Conservation (phyloP, 805 yeast species). For the Cyberlindnera mrakii region DNA sequence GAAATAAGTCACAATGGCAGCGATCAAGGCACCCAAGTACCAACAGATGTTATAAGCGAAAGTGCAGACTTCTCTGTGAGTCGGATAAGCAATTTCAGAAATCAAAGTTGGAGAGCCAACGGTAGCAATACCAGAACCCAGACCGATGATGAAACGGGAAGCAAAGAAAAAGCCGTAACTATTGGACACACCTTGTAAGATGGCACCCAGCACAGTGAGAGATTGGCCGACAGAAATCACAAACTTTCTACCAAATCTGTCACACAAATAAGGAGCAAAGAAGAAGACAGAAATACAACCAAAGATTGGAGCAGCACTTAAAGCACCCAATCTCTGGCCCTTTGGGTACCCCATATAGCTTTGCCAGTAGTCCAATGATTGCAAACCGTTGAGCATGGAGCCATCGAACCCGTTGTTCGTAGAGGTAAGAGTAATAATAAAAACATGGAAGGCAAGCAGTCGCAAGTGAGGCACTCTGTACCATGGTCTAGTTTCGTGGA, state of each 20-base stretch:
- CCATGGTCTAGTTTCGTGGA: constrained; percentile 24
- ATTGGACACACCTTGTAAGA: constrained; percentile 23
- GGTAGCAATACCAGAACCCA: constrained; percentile 32
- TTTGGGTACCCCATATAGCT: constrained; percentile 32
- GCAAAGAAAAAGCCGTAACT: constrained; percentile 21
- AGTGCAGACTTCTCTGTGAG: constrained; percentile 34
- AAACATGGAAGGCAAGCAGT: constrained; percentile 26
- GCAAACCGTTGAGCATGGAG: constrained; percentile 42
- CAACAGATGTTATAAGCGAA: constrained; percentile 43
- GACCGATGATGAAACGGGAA: constrained; percentile 40
- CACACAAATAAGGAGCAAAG: constrained; percentile 27
- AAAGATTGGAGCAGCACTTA: constrained; percentile 34
- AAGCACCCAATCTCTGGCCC: constrained; percentile 33
- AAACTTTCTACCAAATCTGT: constrained; percentile 36
- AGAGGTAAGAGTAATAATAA: constrained; percentile 39
- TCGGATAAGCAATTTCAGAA: constrained; percentile 45
- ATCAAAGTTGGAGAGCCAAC: constrained; percentile 44
- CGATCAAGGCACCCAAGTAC: constrained; percentile 48
- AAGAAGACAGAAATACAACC: constrained; percentile 32
- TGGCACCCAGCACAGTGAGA: constrained; percentile 17
- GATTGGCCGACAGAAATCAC: constrained; percentile 14
- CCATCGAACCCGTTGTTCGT: constrained; percentile 43
- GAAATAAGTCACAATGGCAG: constrained; percentile 21
- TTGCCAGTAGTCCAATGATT: constrained; percentile 35
- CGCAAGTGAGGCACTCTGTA: constrained; percentile 31